These are phyloP conservation scores for Ceratocystis eucalypticola DNA, from an alignment of 2,329 filamentous ascomycete species.

Conservation along the genomic window DNA sequence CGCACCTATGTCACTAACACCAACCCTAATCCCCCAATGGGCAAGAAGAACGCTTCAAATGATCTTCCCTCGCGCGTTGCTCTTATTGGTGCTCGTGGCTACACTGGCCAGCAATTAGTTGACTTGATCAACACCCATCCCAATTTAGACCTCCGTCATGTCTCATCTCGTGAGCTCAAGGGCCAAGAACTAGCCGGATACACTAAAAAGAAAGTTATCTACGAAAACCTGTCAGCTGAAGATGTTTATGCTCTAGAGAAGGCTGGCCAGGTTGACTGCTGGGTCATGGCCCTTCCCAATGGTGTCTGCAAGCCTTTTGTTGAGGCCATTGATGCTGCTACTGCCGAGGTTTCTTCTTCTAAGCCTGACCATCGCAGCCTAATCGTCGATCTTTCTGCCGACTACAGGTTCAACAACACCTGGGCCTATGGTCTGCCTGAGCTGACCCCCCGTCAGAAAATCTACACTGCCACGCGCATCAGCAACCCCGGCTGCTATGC, in stretches of 20 bases:
- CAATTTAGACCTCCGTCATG: constrained; percentile 76
- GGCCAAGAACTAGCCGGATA: constrained; percentile 84
- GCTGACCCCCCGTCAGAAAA: constrained; percentile 60
- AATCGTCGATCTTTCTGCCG: constrained; percentile 88
- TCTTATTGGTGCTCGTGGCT: constrained; percentile 82
- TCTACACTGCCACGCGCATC: constrained; percentile 69
- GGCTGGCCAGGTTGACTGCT: constrained; percentile 77
- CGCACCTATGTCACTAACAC: constrained; percentile 41
- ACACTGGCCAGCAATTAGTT: constrained; percentile 85
- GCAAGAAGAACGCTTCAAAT: constrained; percentile 77
- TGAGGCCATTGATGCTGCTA: constrained; percentile 50
- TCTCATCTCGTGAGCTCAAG: constrained; percentile 82
- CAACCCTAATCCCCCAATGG: constrained; percentile 82
- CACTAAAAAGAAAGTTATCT: constrained; percentile 78
- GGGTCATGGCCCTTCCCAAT: constrained; percentile 95
- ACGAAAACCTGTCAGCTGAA: constrained; percentile 78
- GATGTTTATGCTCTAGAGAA: constrained; percentile 77
- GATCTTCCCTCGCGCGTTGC: constrained; percentile 65
- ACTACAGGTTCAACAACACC: constrained; percentile 74
- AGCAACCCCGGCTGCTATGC: constrained; percentile 92
- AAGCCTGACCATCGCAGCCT: constrained; percentile 45
- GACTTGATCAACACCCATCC: constrained; percentile 77
- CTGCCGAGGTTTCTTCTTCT: constrained; percentile 21
- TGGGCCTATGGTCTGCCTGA: constrained; percentile 92
- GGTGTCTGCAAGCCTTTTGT: constrained; percentile 89